phyloP scores from a whole-genome alignment of 2,329 filamentous ascomycete species.

The Fusarium proliferatum region DNA sequence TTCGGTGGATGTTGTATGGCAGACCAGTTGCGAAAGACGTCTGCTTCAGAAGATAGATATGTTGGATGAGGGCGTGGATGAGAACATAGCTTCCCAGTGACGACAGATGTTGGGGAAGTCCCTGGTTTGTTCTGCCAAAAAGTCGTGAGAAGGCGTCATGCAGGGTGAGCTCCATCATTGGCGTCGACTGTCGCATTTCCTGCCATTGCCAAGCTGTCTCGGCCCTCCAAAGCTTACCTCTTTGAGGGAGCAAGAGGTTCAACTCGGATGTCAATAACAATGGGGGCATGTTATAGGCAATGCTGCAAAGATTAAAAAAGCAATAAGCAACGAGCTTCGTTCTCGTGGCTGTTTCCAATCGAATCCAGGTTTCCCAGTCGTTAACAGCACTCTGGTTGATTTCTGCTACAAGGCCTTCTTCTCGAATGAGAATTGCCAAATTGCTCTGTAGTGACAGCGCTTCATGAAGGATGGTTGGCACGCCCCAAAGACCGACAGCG shows the following conservation, averaged over 20 bases:
- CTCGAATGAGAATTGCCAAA: constrained; percentile 67
- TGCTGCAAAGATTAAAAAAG: constrained; percentile 72
- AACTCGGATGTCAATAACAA: constrained; percentile 68
- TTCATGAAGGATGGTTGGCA: constrained; percentile 69
- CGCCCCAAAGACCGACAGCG: constrained; percentile 70
- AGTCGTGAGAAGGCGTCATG: constrained; percentile 68
- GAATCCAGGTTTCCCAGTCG: constrained; percentile 71
- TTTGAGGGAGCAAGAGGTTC: constrained; percentile 65
- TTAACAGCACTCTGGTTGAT: constrained; percentile 56
- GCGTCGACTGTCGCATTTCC: constrained; percentile 63
- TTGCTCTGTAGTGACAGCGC: constrained; percentile 69
- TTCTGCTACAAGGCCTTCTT: constrained; percentile 65
- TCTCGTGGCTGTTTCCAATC: constrained; percentile 65
- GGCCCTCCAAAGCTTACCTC: constrained; percentile 67
- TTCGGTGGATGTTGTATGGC: constrained; percentile 62
- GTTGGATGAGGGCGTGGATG: constrained; percentile 77
- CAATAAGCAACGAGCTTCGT: constrained; percentile 71
- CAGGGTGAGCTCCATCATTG: constrained; percentile 63
- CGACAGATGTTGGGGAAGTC: constrained; percentile 62
- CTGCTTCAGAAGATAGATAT: constrained; percentile 76
- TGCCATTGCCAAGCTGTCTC: constrained; percentile 71
- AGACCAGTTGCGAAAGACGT: constrained; percentile 64
- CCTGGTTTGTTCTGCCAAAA: constrained; percentile 62
- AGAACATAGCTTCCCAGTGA: constrained; percentile 77
- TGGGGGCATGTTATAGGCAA: constrained; percentile 70